Base-by-base conservation (phyloP, 257 asterid species). In the Nicotiana undulata region DNA sequence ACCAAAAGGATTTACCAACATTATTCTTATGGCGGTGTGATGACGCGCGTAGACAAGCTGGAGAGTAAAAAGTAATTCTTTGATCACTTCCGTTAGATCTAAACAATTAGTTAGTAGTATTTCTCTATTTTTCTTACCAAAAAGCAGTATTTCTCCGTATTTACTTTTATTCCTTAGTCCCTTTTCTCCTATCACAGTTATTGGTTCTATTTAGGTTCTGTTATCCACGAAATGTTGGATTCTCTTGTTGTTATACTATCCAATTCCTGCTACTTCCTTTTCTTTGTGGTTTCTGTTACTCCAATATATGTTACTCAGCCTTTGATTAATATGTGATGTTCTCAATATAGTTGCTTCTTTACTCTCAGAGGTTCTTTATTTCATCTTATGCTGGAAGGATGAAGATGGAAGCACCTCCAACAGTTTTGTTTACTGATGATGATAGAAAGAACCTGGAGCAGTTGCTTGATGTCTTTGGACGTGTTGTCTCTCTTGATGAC, bases 401-500 rank as follows among this genome's bases (percentile, higher is more conserved):
- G 95, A 87, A 85, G 84, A 72, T 83, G 70, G 93, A 86, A 8
- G 88, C 18, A 81, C 86, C 83, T 81, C 88, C 89, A 46, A 84
- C 85, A 75, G 68, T 61, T 76, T 80, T 88, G 17, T 86, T 51
- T 56, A 81, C 85, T 24, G 91, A 84, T 29, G 88, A 82, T 32
- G 98, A 95, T 74, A 55, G 82, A 59, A 76, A 63, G 72, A 91
- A 91, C 85, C 89, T 95, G 58, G 86, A 88, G 84, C 81, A 22
- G 51, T 84, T 95, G 91, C 93, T 90, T 3, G 91, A 93, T 52
- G 78, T 85, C 46, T 93, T 95, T 84, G 92, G 97, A 77, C 89
- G 94, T 60, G 78, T 76, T 59, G 92, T 91, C 78, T 90, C 98
- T 67, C 92, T 92, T 9, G 80, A 90, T 46, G 94, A 91, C 82